These are phyloP conservation scores for Citrus mangshanensis DNA, from an alignment of 345 rosid genomes.

Conservation along the genomic window DNA sequence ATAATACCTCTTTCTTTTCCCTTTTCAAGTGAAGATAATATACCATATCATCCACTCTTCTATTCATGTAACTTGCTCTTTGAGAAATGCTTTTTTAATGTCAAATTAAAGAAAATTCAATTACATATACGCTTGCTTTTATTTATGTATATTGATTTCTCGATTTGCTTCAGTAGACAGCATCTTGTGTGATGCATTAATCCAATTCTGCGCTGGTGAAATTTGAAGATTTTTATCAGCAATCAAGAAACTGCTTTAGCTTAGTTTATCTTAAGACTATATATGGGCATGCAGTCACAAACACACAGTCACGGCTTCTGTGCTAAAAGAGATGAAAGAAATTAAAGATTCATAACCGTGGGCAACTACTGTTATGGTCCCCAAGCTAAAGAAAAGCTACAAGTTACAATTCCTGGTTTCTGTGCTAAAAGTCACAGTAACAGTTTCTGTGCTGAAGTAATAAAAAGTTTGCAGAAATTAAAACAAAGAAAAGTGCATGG, in stretches of 20 bases:
- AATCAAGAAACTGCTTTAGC: too few relatives aligned
- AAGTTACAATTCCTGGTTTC: background rate
- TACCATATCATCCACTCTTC: background rate
- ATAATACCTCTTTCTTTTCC: slow-evolving; percentile 3
- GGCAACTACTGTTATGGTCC: background rate
- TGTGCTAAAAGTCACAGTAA: background rate
- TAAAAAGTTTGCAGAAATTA: too few relatives aligned
- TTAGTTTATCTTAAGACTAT: too few relatives aligned
- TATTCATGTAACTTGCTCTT: background rate
- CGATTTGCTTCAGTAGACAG: background rate
- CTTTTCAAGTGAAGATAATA: background rate
- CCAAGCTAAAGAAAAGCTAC: background rate
- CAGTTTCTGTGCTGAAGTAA: background rate
- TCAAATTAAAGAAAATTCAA: too few relatives aligned
- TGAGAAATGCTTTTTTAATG: background rate
- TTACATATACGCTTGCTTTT: too few relatives aligned
- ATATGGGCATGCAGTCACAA: too few relatives aligned
- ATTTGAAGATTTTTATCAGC: too few relatives aligned
- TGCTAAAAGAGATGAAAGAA: background rate
- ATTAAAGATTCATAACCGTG: background rate
- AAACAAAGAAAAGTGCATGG: background rate
- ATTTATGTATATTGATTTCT: background rate
- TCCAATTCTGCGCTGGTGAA: background rate
- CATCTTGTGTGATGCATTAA: background rate
- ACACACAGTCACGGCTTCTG: background rate